Evolutionary conservation across 73 alveolate genomes (phyloP).

Genomic region (Tetrahymena thermophila): DNA sequence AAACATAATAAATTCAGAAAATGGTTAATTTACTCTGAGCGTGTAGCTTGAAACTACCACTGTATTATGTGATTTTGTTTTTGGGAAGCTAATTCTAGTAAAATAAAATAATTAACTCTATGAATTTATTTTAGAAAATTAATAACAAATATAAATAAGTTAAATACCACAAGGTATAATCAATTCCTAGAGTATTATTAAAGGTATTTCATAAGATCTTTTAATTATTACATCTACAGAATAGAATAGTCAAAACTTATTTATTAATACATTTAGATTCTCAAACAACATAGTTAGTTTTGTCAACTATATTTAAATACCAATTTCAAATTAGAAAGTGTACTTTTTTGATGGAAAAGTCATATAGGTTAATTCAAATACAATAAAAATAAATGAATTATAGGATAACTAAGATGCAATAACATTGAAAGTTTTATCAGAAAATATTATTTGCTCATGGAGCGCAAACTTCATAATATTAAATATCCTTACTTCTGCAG

Average conservation of each 20-base stretch:
- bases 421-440: not conserved
- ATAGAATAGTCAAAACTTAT: not conserved
- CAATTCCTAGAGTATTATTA: not conserved
- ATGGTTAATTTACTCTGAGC: not conserved
- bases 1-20: not conserved
- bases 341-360: not conserved
- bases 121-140: not conserved
- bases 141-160: not conserved
- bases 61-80: not conserved
- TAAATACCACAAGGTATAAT: not conserved
- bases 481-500: not conserved
- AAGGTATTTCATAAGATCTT: not conserved
- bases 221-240: not conserved
- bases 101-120: not conserved
- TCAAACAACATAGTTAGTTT: not conserved
- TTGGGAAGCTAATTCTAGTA: not conserved
- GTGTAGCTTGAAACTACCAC: not conserved
- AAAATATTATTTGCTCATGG: not conserved
- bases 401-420: not conserved
- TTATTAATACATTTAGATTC: not conserved
- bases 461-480: not conserved
- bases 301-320: not conserved
- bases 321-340: too few relatives aligned
- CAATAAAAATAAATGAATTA: not conserved
- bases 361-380: not conserved